A percentile compares a stretch with the other conserved stretches of the same genome.
phyloP scores from a whole-genome alignment of 2,329 filamentous ascomycete genomes.

The Fusarium proliferatum region DNA sequence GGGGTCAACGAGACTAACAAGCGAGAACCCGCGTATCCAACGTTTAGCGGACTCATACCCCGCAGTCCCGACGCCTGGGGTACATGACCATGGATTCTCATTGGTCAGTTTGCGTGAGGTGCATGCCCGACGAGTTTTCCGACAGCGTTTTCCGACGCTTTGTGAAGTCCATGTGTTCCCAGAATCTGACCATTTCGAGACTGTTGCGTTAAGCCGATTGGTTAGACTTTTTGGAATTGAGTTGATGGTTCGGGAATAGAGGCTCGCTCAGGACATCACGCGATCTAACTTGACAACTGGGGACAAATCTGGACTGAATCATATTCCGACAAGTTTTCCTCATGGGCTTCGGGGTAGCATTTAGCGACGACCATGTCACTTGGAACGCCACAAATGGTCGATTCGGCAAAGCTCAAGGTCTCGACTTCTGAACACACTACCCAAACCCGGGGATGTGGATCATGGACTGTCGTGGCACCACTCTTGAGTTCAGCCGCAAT shows the following conservation, averaged over 20 bases:
- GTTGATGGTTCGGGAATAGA: background rate
- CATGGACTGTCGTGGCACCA: too few species aligned
- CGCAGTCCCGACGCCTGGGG: background rate
- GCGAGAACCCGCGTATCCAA: background rate
- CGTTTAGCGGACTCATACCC: background rate
- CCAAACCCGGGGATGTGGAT: too few species aligned
- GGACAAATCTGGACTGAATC: background rate
- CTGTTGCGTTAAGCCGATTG: background rate
- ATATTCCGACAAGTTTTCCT: background rate
- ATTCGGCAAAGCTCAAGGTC: too few species aligned
- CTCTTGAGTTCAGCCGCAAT: too few species aligned
- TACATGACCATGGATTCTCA: background rate
- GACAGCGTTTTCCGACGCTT: background rate
- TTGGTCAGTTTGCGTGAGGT: background rate
- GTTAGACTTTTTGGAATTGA: background rate
- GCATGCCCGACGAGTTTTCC: background rate
- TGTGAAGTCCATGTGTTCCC: background rate
- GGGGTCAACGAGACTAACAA: background rate
- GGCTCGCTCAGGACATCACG: background rate
- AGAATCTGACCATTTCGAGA: too few species aligned
- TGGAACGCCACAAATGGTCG: too few species aligned
- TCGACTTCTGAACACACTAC: too few species aligned
- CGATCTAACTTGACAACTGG: background rate
- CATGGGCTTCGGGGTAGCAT: background rate
- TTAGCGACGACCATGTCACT: background rate